Evolutionary conservation across 805 yeast species (phyloP), one percentile per base, ranked within the genome.

Genomic region (Schizosaccharomyces lindneri): DNA sequence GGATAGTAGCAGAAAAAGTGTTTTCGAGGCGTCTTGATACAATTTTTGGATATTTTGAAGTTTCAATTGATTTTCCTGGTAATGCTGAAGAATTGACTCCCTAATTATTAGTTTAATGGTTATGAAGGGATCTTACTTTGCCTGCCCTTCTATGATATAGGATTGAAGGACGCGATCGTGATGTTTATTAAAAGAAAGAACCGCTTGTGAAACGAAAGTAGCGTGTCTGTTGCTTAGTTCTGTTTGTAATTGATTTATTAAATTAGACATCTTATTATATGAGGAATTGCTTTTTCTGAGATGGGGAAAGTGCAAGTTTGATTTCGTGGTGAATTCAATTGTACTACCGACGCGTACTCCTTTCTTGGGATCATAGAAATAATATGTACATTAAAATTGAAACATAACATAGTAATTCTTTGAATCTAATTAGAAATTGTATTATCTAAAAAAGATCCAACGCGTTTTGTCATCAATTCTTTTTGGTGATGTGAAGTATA

Each of bases 91-190:
- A 46, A 46, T 46, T 24, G 27, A 7, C 5, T 46, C 51, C 17
- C 51, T 46, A 24, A 15, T 7, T 15, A 5, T 46, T 46, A 24
- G 51, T 5, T 46, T 17, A 15, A 13, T 1, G n/a, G 51, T 27
- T 27, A 27, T 3, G 3, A 27, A 46, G 2, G 27, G 1, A n/a
- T 46, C 51, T 4, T 46, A 46, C 51, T 46, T 46, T 27, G 27
- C 51, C 7, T 24, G 51, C 9, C 27, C 19, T 17, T 51, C 32
- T 6, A 51, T 24, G 7, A 51, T 17, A 11, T 66, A 64, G 1
- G 85, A 80, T 17, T 43, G 32, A 29, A 51, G 21, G 27, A 59
- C 57, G n/a, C 36, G 19, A 29, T 51, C 57, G 27, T 51, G 57
- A 51, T 51, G 57, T 29, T 51, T 29, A 17, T 29, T 51, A 39